These are phyloP conservation scores for Kwoniella botswanensis DNA, from an alignment of 768 basidiomycete genomes.

Conservation along the genomic window DNA sequence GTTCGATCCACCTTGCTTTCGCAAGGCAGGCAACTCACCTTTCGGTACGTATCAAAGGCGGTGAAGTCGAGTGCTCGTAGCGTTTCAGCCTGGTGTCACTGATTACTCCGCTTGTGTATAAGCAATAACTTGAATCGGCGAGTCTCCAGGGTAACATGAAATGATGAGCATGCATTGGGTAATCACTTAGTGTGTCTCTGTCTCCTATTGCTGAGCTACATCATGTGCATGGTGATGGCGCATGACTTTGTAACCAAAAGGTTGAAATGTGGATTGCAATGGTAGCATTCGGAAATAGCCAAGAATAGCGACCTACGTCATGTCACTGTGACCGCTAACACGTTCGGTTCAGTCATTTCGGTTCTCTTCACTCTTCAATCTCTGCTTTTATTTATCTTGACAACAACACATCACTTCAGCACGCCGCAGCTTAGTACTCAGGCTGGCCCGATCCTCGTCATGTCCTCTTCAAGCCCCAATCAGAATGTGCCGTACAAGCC, in stretches of 20 bases:
- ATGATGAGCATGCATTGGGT: too few relatives aligned
- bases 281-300: not conserved
- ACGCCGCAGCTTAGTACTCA: not conserved
- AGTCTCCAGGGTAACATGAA: too few relatives aligned
- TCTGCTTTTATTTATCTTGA: not conserved
- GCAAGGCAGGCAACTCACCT: not conserved
- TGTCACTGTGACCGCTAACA: not conserved
- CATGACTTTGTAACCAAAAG: too few relatives aligned
- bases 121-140: too few relatives aligned
- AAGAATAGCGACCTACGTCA: slow-evolving; percentile 1
- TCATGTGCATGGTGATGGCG: too few relatives aligned
- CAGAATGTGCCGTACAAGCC: slow-evolving; percentile 37
- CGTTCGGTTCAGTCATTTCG: not conserved
- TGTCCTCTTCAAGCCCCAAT: slow-evolving; percentile 26
- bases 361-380: not conserved
- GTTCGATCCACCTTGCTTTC: not conserved
- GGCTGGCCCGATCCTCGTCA: not conserved
- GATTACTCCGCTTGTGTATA: not conserved
- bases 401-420: not conserved
- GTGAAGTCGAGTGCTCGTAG: not conserved
- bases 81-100: not conserved
- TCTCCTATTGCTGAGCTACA: too few relatives aligned
- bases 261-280: too few relatives aligned
- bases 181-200: too few relatives aligned
- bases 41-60: not conserved